A percentile compares a stretch with the other conserved stretches of the same genome.
These are phyloP conservation scores for Candida fluviatilis DNA, from an alignment of 805 yeast genomes.

Conservation along the genomic window DNA sequence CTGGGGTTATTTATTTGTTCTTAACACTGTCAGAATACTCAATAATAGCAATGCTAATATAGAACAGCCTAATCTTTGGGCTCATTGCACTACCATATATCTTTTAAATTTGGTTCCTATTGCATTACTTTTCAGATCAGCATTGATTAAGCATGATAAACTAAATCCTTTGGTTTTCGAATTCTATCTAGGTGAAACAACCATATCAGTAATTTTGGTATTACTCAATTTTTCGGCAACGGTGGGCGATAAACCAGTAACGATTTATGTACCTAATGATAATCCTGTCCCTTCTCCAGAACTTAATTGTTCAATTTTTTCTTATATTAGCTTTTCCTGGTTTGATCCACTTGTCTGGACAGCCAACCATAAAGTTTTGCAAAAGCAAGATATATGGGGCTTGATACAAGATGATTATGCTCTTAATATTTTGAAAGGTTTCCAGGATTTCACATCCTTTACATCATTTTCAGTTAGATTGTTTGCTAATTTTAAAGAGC, in stretches of 20 bases:
- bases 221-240: conserved; percentile 52
- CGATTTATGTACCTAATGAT: conserved; percentile 48
- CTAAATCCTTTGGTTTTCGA: conserved; percentile 8
- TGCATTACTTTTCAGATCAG: conserved; percentile 54
- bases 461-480: conserved; percentile 57
- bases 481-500: conserved; percentile 56
- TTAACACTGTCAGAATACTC: conserved; percentile 37
- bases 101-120: conserved; percentile 44
- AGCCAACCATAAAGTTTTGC: conserved; percentile 56
- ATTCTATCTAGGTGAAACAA: conserved; percentile 49
- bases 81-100: conserved; percentile 53
- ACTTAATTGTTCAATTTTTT: conserved; percentile 55
- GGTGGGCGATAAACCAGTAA: conserved; percentile 64
- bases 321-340: conserved; percentile 72
- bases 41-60: conserved; percentile 26
- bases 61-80: conserved; percentile 59
- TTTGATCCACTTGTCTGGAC: conserved; percentile 62
- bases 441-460: conserved; percentile 39
- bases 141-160: conserved; percentile 27
- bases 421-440: conserved; percentile 58
- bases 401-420: conserved; percentile 78
- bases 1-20: conserved; percentile 43
- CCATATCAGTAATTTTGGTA: conserved; percentile 41
- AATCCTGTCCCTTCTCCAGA: conserved; percentile 73
- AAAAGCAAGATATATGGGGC: conserved; percentile 76